A percentile compares a stretch with the other conserved stretches of the same genome.
Conservation (phyloP, 2,329 filamentous ascomycete species). For the Talaromyces pinophilus region DNA sequence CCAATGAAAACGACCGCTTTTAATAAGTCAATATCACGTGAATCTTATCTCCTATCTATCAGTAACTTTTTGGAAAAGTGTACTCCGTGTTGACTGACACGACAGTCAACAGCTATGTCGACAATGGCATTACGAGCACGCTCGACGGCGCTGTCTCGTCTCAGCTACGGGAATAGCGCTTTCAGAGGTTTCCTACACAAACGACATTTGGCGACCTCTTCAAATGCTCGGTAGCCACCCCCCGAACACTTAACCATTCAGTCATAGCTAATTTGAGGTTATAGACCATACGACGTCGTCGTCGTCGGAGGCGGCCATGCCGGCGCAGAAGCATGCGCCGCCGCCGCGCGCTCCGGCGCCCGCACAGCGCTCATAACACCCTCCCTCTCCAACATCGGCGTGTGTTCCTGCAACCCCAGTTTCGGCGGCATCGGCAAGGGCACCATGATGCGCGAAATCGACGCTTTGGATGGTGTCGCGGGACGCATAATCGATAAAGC, state of each 20-base stretch:
- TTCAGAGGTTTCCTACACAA: conserved; percentile 24
- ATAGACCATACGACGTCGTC: conserved; percentile 80
- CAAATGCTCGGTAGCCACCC: conserved; percentile 38
- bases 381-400: conserved; percentile 81
- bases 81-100: neutral
- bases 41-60: conserved; percentile 9
- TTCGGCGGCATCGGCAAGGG: conserved; percentile 99
- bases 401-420: conserved; percentile 95
- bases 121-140: conserved; percentile 41
- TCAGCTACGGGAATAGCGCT: conserved; percentile 29
- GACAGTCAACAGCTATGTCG: neutral
- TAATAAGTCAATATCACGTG: neutral
- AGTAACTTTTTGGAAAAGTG: neutral
- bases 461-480: conserved; percentile 87
- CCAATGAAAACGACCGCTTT: neutral
- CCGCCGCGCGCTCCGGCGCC: conserved; percentile 84
- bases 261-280: neutral
- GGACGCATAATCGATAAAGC: conserved; percentile 90
- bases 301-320: conserved; percentile 96
- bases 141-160: conserved; percentile 33
- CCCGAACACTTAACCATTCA: neutral
- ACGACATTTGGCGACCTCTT: conserved; percentile 45
- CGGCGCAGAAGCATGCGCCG: conserved; percentile 88
- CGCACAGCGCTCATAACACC: conserved; percentile 89
- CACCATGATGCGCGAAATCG: conserved; percentile 91